Percentiles rank a stretch among this genome's conserved stretches.
phyloP scores from a whole-genome alignment of 805 yeast genomes.

The Kodamaea laetipori region DNA sequence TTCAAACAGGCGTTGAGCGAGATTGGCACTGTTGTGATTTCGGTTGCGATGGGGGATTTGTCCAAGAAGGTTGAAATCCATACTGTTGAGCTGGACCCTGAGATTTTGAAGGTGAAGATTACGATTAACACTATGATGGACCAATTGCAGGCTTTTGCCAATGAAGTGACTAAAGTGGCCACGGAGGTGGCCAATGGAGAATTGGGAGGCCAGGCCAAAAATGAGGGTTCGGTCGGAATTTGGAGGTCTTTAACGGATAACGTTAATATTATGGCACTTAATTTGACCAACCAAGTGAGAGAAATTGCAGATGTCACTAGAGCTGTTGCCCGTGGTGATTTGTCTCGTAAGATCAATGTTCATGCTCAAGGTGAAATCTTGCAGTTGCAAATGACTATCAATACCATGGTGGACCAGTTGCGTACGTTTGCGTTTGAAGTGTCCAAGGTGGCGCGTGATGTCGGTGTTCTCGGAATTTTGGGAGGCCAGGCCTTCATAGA shows the following conservation, averaged over 20 bases:
- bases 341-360: slow-evolving; percentile 79
- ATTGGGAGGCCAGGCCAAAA: slow-evolving; percentile 85
- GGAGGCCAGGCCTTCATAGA: slow-evolving; percentile 87
- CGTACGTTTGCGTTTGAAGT: slow-evolving; percentile 84
- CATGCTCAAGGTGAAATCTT: slow-evolving; percentile 91
- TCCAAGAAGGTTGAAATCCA: slow-evolving; percentile 78
- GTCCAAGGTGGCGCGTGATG: slow-evolving; percentile 83
- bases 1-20: slow-evolving; percentile 72
- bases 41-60: slow-evolving; percentile 87
- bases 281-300: slow-evolving; percentile 68
- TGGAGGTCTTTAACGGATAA: slow-evolving; percentile 86
- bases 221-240: slow-evolving; percentile 82
- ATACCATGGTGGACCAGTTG: slow-evolving; percentile 85
- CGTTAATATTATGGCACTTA: slow-evolving; percentile 85
- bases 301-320: slow-evolving; percentile 89
- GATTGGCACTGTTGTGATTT: slow-evolving; percentile 82
- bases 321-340: slow-evolving; percentile 86
- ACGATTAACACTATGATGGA: slow-evolving; percentile 90
- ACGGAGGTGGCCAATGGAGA: slow-evolving; percentile 91
- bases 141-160: slow-evolving; percentile 77
- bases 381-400: slow-evolving; percentile 82
- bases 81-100: slow-evolving; percentile 73
- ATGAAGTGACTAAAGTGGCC: slow-evolving; percentile 81
- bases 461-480: slow-evolving; percentile 84
- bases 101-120: slow-evolving; percentile 73